Conservation (phyloP, 768 basidiomycete species). For the Macrolepiota dolichaula region DNA sequence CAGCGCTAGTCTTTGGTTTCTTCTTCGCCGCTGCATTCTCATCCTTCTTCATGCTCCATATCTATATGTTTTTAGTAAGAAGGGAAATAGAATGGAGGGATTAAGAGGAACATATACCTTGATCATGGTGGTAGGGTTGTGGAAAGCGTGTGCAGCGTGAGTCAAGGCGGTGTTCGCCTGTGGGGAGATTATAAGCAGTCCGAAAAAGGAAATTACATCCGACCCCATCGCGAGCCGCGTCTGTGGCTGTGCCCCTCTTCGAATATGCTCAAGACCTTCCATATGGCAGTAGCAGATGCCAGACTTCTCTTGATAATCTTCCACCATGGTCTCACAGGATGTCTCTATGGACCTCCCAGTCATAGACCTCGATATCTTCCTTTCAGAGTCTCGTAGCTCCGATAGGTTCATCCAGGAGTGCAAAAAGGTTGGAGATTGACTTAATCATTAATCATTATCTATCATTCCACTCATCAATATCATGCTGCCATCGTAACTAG, state of each 20-base stretch:
- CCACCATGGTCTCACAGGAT: constrained; percentile 29
- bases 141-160: constrained; percentile 26
- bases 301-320: not conserved
- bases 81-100: not conserved
- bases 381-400: constrained; percentile 41
- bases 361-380: constrained; percentile 75
- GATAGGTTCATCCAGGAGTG: constrained; percentile 56
- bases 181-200: constrained; percentile 20
- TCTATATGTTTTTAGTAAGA: constrained; percentile 45
- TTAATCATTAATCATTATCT: constrained; percentile 8
- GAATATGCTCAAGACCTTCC: not conserved
- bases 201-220: constrained; percentile 23
- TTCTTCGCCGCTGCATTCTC: constrained; percentile 97
- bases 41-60: constrained; percentile 99
- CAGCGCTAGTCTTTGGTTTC: constrained; percentile 97
- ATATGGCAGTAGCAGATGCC: not conserved
- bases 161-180: constrained; percentile 29
- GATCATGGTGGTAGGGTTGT: constrained; percentile 37
- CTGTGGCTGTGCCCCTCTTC: constrained; percentile 17
- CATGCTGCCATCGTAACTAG: constrained; percentile 30
- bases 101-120: constrained; percentile 29
- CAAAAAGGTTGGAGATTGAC: constrained; percentile 47
- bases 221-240: constrained; percentile 11
- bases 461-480: not conserved
- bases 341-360: constrained; percentile 61